These are phyloP conservation scores for Globisporangium abappressorium DNA, from an alignment of 352 stramenopile species.

Conservation along the genomic window DNA sequence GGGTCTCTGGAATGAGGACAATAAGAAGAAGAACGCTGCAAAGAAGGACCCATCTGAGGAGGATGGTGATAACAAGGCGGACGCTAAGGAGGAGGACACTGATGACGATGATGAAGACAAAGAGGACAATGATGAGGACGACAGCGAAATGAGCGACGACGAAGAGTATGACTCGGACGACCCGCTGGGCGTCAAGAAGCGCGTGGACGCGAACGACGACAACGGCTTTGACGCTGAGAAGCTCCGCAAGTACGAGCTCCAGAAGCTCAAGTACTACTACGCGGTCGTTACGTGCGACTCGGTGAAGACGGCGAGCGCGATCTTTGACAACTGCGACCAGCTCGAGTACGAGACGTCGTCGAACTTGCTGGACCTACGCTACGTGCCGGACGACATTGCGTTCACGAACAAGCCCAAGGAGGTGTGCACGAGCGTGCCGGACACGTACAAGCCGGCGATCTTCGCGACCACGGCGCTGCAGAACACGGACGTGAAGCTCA, in stretches of 20 bases:
- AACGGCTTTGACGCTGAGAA: constrained; percentile 93
- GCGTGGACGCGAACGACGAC: constrained; percentile 46
- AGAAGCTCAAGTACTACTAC: constrained; percentile 99
- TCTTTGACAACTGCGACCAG: constrained; percentile 96
- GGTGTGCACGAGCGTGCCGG: constrained; percentile 76
- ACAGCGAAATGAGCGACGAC: constrained; percentile 25
- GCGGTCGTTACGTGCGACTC: constrained; percentile 94
- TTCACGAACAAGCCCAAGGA: constrained; percentile 90
- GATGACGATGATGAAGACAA: constrained; percentile 12
- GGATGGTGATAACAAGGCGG: constrained; percentile 18
- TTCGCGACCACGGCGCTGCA: constrained; percentile 93
- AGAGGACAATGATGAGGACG: constrained; percentile 17
- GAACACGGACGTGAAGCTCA: constrained; percentile 92
- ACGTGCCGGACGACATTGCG: constrained; percentile 90
- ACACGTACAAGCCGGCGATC: constrained; percentile 93
- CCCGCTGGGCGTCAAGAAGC: constrained; percentile 65
- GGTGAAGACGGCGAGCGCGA: constrained; percentile 86
- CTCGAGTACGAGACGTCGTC: constrained; percentile 97
- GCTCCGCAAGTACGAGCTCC: constrained; percentile 95
- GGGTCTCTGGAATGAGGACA: constrained; percentile 53
- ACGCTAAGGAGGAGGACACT: constrained; percentile 23
- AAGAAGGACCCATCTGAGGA: constrained; percentile 17
- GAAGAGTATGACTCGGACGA: constrained; percentile 71
- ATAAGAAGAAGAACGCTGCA: constrained; percentile 25
- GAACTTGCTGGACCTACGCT: constrained; percentile 93